Conservation (phyloP, 192 early-diverging fungal species). For the Coemansia aciculifera region DNA sequence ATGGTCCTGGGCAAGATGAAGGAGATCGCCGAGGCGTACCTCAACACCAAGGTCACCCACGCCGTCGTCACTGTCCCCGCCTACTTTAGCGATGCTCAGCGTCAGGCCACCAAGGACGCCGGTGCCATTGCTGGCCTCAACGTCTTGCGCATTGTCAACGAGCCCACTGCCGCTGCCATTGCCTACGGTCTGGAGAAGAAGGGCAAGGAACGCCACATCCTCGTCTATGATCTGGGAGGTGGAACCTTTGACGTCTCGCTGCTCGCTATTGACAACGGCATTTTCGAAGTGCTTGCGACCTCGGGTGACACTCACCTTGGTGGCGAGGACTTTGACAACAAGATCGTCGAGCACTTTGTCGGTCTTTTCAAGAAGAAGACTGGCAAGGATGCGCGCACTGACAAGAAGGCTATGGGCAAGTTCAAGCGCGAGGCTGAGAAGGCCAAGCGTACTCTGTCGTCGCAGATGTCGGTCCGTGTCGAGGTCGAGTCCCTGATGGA, state of each 20-base stretch:
- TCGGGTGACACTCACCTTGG: constrained; percentile 99
- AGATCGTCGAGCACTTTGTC: constrained; percentile 91
- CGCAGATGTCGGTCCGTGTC: constrained; percentile 89
- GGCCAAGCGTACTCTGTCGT: constrained; percentile 98
- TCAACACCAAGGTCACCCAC: constrained; percentile 81
- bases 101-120: constrained; percentile 99
- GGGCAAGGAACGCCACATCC: constrained; percentile 89
- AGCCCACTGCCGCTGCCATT: constrained; percentile 98
- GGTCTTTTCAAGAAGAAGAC: constrained; percentile 91
- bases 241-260: constrained; percentile 99
- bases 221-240: constrained; percentile 97
- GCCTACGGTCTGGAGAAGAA: constrained; percentile 99
- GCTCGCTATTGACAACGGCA: constrained; percentile 94
- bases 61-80: constrained; percentile 98
- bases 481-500: constrained; percentile 97
- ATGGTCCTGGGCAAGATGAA: constrained; percentile 99
- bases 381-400: constrained; percentile 76
- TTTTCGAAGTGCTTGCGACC: constrained; percentile 98
- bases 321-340: constrained; percentile 99
- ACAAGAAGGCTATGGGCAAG: constrained; percentile 91
- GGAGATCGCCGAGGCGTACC: constrained; percentile 85
- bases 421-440: constrained; percentile 99
- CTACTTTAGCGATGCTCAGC: constrained; percentile 99
- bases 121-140: constrained; percentile 95
- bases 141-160: constrained; percentile 99